Percentiles rank a stretch among this genome's conserved stretches.
These are phyloP conservation scores for Mycena rebaudengoi DNA, from an alignment of 768 basidiomycete species.

Conservation along the genomic window DNA sequence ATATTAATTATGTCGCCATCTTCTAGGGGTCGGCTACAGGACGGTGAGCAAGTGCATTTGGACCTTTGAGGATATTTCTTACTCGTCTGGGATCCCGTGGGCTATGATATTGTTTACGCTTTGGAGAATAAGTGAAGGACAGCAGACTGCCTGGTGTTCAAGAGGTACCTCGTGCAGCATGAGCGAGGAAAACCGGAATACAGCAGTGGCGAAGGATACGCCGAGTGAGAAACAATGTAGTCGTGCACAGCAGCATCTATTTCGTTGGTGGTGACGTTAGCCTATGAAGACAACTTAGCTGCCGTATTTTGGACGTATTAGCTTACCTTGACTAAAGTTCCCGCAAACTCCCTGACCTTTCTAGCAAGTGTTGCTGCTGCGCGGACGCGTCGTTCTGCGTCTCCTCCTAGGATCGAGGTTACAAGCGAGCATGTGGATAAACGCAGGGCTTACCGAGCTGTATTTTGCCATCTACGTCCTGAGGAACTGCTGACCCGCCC, in stretches of 20 bases:
- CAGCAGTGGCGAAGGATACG: constrained; percentile 87
- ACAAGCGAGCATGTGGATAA: too few relatives aligned
- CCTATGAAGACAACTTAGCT: constrained; percentile 45
- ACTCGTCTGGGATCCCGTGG: constrained; percentile 95
- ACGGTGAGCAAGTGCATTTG: constrained; percentile 1
- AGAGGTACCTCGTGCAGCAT: constrained; percentile 70
- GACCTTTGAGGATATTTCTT: constrained; percentile 32
- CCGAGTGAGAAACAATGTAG: constrained; percentile 69
- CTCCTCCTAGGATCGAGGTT: too few relatives aligned
- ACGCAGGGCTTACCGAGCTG: too few relatives aligned
- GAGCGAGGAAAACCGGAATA: constrained; percentile 82
- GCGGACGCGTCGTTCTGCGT: constrained; percentile 61
- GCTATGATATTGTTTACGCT: constrained; percentile 89
- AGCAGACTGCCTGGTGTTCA: too few relatives aligned
- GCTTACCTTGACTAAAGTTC: constrained; percentile 59
- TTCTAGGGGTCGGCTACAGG: constrained; percentile 74
- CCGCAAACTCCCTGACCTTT: constrained; percentile 62
- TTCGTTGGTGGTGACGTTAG: constrained; percentile 74
- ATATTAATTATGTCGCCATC: constrained; percentile 90
- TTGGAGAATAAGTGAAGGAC: constrained; percentile 51
- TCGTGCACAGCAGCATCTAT: constrained; percentile 81
- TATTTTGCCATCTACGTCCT: constrained; percentile 47
- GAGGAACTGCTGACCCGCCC: constrained; percentile 8
- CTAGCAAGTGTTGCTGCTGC: constrained; percentile 65
- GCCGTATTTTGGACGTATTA: not conserved